Percentiles rank a stretch among this genome's conserved stretches.
Evolutionary conservation across 805 yeast genomes (phyloP).

Genomic region (Lachancea waltii): DNA sequence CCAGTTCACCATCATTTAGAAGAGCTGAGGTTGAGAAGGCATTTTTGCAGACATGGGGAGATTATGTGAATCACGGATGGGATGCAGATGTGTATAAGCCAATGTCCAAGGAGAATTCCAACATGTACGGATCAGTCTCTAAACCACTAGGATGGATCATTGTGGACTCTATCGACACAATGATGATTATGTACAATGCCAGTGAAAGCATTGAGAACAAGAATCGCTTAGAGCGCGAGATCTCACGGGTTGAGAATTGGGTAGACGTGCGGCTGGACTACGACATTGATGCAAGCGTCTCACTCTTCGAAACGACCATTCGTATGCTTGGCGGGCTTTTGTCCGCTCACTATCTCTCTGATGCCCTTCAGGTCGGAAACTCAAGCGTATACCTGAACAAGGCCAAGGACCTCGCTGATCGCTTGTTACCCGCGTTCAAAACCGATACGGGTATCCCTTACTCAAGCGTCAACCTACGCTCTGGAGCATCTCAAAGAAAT

Average conservation of each 20-base stretch:
- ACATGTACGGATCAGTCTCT: constrained; percentile 57
- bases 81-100: constrained; percentile 78
- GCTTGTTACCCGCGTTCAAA: constrained; percentile 59
- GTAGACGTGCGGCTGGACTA: constrained; percentile 62
- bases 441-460: constrained; percentile 67
- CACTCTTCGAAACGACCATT: constrained; percentile 89
- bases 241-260: constrained; percentile 65
- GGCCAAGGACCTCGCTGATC: constrained; percentile 74
- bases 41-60: constrained; percentile 70
- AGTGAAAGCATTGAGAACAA: constrained; percentile 12
- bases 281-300: constrained; percentile 66
- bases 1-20: background rate
- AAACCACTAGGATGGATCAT: constrained; percentile 88
- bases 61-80: constrained; percentile 73
- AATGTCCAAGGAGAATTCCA: constrained; percentile 49
- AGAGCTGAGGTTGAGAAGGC: constrained; percentile 52
- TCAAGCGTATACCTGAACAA: constrained; percentile 60
- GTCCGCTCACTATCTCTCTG: constrained; percentile 68
- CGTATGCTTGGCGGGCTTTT: constrained; percentile 91
- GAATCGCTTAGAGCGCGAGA: constrained; percentile 43
- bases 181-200: constrained; percentile 63
- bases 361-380: constrained; percentile 36
- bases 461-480: constrained; percentile 64
- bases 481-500: constrained; percentile 53
- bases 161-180: constrained; percentile 79